Evolutionary conservation across 208 protist species (phyloP), one percentile per base, ranked within the genome.

Genomic region (Acanthamoeba triangularis): DNA sequence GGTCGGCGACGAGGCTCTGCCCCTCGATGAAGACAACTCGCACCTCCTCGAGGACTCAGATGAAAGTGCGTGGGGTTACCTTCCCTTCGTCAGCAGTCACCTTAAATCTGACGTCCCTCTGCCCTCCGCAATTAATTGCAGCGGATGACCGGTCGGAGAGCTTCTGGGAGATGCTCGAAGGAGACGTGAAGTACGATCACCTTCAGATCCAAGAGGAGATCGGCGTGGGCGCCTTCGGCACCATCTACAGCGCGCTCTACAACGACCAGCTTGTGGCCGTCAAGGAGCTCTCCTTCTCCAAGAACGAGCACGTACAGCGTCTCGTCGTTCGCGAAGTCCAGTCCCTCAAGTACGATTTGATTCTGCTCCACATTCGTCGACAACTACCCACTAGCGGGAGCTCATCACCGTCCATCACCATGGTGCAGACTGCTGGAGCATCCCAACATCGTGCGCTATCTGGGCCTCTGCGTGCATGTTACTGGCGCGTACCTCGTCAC

Each of bases 361-460:
- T n/a, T n/a, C n/a, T n/a, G n/a, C n/a, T n/a, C n/a, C n/a, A n/a
- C n/a, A n/a, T n/a, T n/a, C n/a, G n/a, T n/a, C n/a, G n/a, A n/a
- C n/a, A n/a, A n/a, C n/a, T n/a, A n/a, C n/a, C n/a, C n/a, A n/a
- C n/a, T n/a, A n/a, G n/a, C n/a, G n/a, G n/a, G n/a, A n/a, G n/a
- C n/a, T n/a, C n/a, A n/a, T n/a, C n/a, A n/a, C n/a, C n/a, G n/a
- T n/a, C n/a, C n/a, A n/a, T n/a, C n/a, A n/a, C n/a, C n/a, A n/a
- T n/a, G n/a, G n/a, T n/a, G n/a, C n/a, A n/a, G n/a, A n/a, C n/a
- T n/a, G n/a, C 88, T 96, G 13, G 72, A 84, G 61, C 96, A 97
- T 67, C 96, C 95, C n/a, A 90, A 96, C 25, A 96, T 96, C 14
- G 63, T 96, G 35, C 95, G 93, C 67, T 97, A 96, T 69, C 61